Evolutionary conservation across 1,284 basidiomycete species (phyloP), one percentile per base, ranked within the genome.

Genomic region (Afroboletus lepidellus): DNA sequence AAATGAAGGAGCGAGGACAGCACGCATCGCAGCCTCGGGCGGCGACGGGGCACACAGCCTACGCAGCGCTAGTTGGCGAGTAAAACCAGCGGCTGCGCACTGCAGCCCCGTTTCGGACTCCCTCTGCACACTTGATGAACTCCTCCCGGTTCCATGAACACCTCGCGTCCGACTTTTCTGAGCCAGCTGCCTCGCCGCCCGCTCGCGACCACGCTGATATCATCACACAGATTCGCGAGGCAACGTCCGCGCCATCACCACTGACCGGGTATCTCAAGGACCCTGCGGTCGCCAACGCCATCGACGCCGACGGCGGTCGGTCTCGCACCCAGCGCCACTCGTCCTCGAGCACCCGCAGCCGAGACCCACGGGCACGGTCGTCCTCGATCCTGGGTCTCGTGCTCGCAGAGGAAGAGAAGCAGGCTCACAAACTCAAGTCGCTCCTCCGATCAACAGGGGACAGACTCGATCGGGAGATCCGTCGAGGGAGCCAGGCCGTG

Each of bases 321-420:
- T 42, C 58, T 33, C 56, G 55, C 20, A 57, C 46, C 20, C 57
- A 58, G 11, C 57, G 64, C 1, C 66, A 57, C 24, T 58, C 68
- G 2, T 55, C 62, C 25, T 60, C 69, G 9, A 62, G 54, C 54
- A 51, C 62, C 3, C 67, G 65, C 5, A 57, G 61, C 43, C 60
- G 56, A 33, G 65, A 56, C 27, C 61, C 65, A 34, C 56, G 60
- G 33, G 59, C 63, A 33, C 56, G 60, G 34, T 41, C 60, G 0
- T 51, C 60, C 4, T 49, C 66, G 12, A 49, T 69, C 24, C 55
- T 68, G 27, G 65, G 65, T 1, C 42, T 78, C 30, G 73, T 80
- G 36, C 74, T 85, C 27, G 77, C 77, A n/a, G 83, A 85, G 55
- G 81, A 84, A 63, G 81, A 85, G 63, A 77, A 77, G 47, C 80